These are phyloP conservation scores for Hsuehochloa calcarea DNA, from an alignment of 176 grass and related monocot genomes.

Conservation along the genomic window DNA sequence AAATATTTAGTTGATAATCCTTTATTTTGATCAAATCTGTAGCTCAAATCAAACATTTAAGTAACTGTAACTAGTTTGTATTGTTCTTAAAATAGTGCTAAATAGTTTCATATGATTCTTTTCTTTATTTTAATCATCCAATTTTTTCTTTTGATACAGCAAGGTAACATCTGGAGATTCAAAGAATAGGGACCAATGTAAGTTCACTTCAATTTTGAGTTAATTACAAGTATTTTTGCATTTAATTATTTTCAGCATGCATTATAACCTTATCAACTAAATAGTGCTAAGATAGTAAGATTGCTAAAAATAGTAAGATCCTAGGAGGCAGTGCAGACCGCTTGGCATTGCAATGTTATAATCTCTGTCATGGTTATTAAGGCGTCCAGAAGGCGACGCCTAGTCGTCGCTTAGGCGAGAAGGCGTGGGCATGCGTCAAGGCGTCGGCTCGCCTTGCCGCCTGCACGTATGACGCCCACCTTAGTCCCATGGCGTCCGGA, in stretches of 20 bases:
- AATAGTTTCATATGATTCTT: neutral
- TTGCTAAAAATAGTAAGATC: too few species aligned
- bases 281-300: neutral
- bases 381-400: too few species aligned
- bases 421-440: too few species aligned
- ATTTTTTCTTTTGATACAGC: constrained; percentile 35
- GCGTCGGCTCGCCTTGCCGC: too few species aligned
- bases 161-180: constrained; percentile 37
- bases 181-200: constrained; percentile 31
- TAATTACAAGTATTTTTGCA: neutral
- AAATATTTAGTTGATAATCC: too few species aligned
- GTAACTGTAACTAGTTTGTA: neutral
- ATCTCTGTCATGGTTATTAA: too few species aligned
- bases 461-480: too few species aligned
- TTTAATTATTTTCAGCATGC: neutral
- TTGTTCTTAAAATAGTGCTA: neutral
- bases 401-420: too few species aligned
- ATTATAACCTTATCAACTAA: neutral
- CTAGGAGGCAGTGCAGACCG: too few species aligned
- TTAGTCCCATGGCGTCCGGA: too few species aligned
- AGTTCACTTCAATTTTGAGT: neutral
- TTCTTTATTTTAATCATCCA: constrained; percentile 7
- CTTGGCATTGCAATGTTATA: too few species aligned
- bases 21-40: neutral
- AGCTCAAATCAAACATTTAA: neutral